Conservation (phyloP, 176 grass and related monocot genomes). For the Rhynchospora pubera region DNA sequence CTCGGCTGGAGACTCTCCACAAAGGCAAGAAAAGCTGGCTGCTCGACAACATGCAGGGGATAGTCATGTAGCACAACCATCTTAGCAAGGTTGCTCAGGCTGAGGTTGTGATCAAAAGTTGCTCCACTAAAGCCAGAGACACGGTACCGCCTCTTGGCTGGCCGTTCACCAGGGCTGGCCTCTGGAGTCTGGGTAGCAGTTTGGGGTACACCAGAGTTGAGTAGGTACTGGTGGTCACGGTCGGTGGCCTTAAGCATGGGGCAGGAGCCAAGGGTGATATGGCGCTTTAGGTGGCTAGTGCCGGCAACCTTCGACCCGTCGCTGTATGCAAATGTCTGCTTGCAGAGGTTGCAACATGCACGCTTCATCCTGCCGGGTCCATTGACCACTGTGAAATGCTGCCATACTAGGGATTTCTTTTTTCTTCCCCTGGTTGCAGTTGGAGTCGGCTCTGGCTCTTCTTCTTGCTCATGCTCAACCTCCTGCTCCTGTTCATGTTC, state of each 20-base stretch:
- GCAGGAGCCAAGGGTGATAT: conserved; percentile 58
- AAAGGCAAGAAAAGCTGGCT: conserved; percentile 34
- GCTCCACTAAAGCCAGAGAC: conserved; percentile 45
- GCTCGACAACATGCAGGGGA: conserved; percentile 39
- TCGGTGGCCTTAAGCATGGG: conserved; percentile 39
- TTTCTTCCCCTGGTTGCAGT: conserved; percentile 22
- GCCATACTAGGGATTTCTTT: conserved; percentile 58
- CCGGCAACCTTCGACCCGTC: conserved; percentile 57
- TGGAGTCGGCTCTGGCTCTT: not conserved
- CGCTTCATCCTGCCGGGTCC: conserved; percentile 39
- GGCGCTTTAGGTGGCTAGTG: conserved; percentile 66
- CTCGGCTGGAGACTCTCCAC: conserved; percentile 38
- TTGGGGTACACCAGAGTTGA: conserved; percentile 19
- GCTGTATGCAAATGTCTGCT: conserved; percentile 55
- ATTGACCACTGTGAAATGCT: conserved; percentile 59
- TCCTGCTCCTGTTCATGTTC: not conserved
- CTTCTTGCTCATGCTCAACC: not conserved
- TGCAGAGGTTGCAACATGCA: conserved; percentile 71
- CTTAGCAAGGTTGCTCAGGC: conserved; percentile 34
- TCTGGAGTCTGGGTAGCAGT: conserved; percentile 20
- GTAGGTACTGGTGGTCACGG: conserved; percentile 3
- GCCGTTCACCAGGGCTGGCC: conserved; percentile 14
- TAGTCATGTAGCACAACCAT: conserved; percentile 52
- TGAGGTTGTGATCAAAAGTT: conserved; percentile 41
- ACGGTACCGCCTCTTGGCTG: conserved; percentile 51